Evolutionary conservation across 495 filamentous ascomycete genomes (phyloP).

Genomic region (Aspergillus olivimuriae): DNA sequence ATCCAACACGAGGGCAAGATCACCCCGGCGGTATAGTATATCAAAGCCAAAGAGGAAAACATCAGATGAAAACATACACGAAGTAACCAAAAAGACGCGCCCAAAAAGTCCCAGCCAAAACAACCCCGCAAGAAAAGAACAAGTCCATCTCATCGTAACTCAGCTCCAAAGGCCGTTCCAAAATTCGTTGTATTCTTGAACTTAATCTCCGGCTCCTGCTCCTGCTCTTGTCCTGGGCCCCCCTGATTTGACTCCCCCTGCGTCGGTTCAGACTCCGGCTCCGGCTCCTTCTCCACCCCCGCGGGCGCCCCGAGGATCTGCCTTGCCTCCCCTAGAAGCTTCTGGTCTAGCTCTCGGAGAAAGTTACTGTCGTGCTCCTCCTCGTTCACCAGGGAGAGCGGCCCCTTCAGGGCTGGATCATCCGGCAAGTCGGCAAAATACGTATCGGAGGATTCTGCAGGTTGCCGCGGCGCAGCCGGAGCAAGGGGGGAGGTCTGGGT

Average conservation of each 20-base stretch:
- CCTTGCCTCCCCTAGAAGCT: slow-evolving; percentile 36
- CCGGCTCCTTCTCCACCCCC: slow-evolving; percentile 20
- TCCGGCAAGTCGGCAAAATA: slow-evolving; percentile 40
- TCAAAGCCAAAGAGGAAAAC: no score
- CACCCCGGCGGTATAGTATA: no score
- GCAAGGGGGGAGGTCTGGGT: slow-evolving; percentile 23
- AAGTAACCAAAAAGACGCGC: not conserved
- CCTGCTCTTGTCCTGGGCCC: no score
- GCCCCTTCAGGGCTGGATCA: slow-evolving; percentile 40
- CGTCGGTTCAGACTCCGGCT: slow-evolving; percentile 15
- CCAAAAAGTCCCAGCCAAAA: not conserved
- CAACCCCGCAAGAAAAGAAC: not conserved
- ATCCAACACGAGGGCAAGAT: no score
- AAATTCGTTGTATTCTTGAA: slow-evolving; percentile 57
- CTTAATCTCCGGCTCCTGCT: slow-evolving; percentile 44
- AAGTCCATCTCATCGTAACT: slow-evolving; percentile 5
- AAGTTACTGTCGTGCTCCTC: slow-evolving; percentile 37
- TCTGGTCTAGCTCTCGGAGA: slow-evolving; percentile 35
- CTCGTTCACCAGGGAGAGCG: slow-evolving; percentile 38
- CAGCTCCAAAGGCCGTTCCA: slow-evolving; percentile 44
- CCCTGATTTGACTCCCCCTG: no score
- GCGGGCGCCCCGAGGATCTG: slow-evolving; percentile 19
- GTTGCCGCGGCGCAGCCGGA: slow-evolving; percentile 28
- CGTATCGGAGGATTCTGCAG: slow-evolving; percentile 32
- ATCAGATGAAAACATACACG: slow-evolving; percentile 1